phyloP scores from a whole-genome alignment of 1,284 basidiomycete species.

The Exsudoporus floridanus region DNA sequence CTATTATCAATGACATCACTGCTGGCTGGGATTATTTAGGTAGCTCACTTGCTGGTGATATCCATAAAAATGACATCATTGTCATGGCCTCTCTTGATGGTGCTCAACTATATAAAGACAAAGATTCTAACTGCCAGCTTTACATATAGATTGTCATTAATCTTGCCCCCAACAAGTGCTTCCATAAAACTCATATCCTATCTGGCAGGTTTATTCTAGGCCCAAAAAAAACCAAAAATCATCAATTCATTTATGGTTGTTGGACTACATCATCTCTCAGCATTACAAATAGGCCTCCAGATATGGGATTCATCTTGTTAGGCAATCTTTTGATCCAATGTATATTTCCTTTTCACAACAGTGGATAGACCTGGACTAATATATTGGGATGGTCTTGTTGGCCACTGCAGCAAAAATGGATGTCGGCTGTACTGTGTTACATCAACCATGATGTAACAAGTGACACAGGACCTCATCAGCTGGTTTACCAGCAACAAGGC shows the following conservation, averaged over 20 bases:
- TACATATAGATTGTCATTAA: no score
- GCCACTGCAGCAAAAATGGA: background rate
- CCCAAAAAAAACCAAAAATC: background rate
- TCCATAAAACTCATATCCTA: background rate
- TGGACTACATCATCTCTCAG: background rate
- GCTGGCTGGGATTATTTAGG: no score
- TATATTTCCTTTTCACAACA: background rate
- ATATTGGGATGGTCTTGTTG: background rate
- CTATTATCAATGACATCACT: no score
- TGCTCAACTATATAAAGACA: no score
- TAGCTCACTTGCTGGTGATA: no score
- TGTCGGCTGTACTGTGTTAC: background rate
- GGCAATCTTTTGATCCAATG: background rate
- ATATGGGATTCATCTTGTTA: background rate
- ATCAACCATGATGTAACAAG: no score
- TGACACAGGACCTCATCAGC: no score
- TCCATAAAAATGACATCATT: no score
- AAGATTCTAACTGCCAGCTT: no score
- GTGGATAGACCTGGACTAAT: background rate
- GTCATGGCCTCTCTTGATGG: no score
- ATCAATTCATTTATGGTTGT: slow-evolving; percentile 2
- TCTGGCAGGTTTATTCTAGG: slow-evolving; percentile 1
- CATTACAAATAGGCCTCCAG: background rate
- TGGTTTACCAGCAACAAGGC: no score
- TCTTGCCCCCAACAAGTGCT: no score